These are phyloP conservation scores for Cladosporium phlei DNA, from an alignment of 2,329 filamentous ascomycete genomes.

Conservation along the genomic window DNA sequence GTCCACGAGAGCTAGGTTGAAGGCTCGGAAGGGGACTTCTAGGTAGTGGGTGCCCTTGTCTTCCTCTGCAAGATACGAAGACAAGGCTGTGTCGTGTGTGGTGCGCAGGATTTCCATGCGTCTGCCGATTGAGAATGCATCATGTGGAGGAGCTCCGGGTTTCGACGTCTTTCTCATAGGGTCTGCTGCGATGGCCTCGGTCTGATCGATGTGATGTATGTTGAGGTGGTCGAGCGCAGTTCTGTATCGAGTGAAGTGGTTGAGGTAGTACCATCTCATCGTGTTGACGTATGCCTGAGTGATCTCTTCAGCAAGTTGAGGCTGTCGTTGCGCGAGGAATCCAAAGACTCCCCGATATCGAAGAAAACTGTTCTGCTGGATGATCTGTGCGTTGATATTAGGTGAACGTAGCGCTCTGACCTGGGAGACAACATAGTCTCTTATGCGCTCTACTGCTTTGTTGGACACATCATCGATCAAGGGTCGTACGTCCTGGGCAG, in stretches of 20 bases:
- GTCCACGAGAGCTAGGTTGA: constrained; percentile 89
- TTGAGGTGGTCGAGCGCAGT: constrained; percentile 79
- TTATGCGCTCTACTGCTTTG: constrained; percentile 88
- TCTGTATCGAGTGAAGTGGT: constrained; percentile 84
- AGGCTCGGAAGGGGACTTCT: constrained; percentile 86
- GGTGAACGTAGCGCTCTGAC: constrained; percentile 92
- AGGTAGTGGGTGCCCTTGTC: constrained; percentile 80
- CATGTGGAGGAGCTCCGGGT: constrained; percentile 52
- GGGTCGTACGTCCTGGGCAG: constrained; percentile 76
- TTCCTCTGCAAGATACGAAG: constrained; percentile 87
- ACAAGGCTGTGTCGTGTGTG: constrained; percentile 67
- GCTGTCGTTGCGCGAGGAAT: constrained; percentile 78
- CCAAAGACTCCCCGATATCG: constrained; percentile 82
- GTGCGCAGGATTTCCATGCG: constrained; percentile 77
- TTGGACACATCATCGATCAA: constrained; percentile 77
- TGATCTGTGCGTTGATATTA: constrained; percentile 93
- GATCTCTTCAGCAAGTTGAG: constrained; percentile 82
- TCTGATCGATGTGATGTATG: constrained; percentile 74
- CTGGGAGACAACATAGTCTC: constrained; percentile 89
- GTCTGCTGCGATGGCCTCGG: constrained; percentile 69
- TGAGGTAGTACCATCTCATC: constrained; percentile 97
- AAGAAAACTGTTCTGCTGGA: constrained; percentile 88
- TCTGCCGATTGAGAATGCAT: constrained; percentile 84
- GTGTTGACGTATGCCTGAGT: constrained; percentile 93
- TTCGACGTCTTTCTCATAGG: constrained; percentile 42